Conservation (phyloP, 352 stramenopile genomes). For the Aphanomyces cochlioides region DNA sequence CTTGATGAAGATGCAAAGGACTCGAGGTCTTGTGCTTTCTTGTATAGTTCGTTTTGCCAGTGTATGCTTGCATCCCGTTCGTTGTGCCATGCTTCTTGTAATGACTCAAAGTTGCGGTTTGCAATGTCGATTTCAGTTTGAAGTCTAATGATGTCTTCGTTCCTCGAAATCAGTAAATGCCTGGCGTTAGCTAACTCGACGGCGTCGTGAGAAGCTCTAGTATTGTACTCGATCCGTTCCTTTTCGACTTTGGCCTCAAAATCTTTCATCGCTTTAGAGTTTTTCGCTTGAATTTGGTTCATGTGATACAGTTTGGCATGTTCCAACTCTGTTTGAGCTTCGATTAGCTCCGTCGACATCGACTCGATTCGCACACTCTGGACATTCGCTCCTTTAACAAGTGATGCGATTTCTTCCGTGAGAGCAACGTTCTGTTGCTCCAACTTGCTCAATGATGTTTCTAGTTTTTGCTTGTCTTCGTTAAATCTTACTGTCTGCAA, state of each 20-base stretch:
- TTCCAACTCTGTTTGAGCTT: no score
- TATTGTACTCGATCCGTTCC: not conserved
- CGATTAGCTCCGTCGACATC: no score
- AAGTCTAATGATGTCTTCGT: not conserved
- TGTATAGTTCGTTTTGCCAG: not conserved
- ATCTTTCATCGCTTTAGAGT: not conserved
- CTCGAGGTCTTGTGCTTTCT: not conserved
- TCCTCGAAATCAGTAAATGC: not conserved
- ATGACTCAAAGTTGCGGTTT: slow-evolving; percentile 12
- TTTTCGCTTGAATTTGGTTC: not conserved
- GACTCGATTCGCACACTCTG: not conserved
- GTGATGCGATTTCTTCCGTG: no score
- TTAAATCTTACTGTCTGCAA: no score
- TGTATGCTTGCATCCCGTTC: not conserved
- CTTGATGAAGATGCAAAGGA: no score
- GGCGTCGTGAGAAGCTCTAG: no score
- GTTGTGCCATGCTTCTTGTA: slow-evolving; percentile 7
- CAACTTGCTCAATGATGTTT: no score
- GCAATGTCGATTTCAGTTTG: not conserved
- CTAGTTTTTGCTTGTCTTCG: no score
- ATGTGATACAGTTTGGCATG: no score
- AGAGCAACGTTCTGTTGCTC: no score
- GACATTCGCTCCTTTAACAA: no score
- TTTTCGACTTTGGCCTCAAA: not conserved
- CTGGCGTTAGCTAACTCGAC: not conserved